Conservation (phyloP, 2,329 filamentous ascomycete species). For the Apiospora kogelbergensis region DNA sequence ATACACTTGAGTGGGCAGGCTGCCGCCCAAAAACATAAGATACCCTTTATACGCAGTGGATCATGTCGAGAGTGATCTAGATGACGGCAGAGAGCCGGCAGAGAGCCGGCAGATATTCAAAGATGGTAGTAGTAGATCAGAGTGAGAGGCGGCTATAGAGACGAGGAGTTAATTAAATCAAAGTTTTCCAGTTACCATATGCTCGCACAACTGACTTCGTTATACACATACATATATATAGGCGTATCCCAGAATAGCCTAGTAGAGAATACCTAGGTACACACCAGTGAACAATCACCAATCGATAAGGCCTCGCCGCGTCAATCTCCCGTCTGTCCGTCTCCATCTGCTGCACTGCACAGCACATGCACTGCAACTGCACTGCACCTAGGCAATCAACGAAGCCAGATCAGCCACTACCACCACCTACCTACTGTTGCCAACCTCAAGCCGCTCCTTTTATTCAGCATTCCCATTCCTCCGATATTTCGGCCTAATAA, state of each 20-base stretch:
- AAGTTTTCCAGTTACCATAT: not conserved
- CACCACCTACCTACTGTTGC: not conserved
- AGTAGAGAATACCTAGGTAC: no score
- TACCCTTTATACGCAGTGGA: conserved; percentile 1
- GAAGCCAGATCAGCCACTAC: not conserved
- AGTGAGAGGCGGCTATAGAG: not conserved
- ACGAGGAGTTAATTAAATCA: not conserved
- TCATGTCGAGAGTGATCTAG: not conserved
- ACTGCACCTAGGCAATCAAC: not conserved
- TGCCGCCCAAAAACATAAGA: not conserved
- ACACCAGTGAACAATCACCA: no score
- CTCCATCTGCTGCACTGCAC: not conserved
- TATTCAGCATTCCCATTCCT: not conserved
- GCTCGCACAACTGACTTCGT: not conserved
- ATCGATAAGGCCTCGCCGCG: not conserved
- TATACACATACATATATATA: no score
- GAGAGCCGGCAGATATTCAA: not conserved
- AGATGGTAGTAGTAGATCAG: not conserved
- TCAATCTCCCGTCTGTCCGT: no score
- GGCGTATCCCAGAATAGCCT: no score
- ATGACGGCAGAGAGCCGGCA: not conserved
- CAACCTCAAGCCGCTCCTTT: not conserved
- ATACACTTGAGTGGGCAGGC: not conserved
- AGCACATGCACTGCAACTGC: no score
- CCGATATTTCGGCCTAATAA: not conserved